These are phyloP conservation scores for Tillandsia leiboldiana DNA, from an alignment of 176 grass and related monocot genomes.

Conservation along the genomic window DNA sequence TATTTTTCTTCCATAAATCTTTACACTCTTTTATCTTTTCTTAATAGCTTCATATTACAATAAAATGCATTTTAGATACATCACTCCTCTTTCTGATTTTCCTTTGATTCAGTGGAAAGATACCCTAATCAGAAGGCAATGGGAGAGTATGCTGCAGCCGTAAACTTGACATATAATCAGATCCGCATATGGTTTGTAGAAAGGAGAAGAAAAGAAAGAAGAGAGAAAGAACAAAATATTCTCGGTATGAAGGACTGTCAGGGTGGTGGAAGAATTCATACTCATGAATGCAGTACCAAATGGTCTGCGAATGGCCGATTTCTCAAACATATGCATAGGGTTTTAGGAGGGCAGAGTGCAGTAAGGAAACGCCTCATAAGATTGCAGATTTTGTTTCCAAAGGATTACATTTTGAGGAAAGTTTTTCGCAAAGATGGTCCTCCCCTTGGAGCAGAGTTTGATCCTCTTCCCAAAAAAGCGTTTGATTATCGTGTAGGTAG, in stretches of 20 bases:
- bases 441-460: constrained; percentile 59
- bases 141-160: constrained; percentile 45
- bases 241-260: constrained; percentile 19
- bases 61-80: not conserved
- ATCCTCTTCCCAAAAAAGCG: constrained; percentile 29
- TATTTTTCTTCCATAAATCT: not conserved
- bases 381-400: constrained; percentile 54
- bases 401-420: constrained; percentile 75
- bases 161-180: constrained; percentile 71
- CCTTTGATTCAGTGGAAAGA: constrained; percentile 39
- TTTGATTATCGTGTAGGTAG: constrained; percentile 40
- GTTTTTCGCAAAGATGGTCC: constrained; percentile 91
- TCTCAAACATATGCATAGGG: constrained; percentile 6
- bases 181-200: constrained; percentile 90
- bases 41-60: not conserved
- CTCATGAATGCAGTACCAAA: constrained; percentile 29
- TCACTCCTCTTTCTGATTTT: not conserved
- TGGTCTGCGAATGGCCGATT: constrained; percentile 17
- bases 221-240: constrained; percentile 27
- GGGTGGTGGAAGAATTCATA: constrained; percentile 13
- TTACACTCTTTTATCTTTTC: not conserved
- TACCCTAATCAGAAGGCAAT: constrained; percentile 67
- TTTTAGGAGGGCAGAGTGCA: constrained; percentile 6
- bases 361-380: constrained; percentile 33
- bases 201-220: constrained; percentile 90